Conservation (phyloP, 192 early-diverging fungal species). For the Entomortierella lignicola region DNA sequence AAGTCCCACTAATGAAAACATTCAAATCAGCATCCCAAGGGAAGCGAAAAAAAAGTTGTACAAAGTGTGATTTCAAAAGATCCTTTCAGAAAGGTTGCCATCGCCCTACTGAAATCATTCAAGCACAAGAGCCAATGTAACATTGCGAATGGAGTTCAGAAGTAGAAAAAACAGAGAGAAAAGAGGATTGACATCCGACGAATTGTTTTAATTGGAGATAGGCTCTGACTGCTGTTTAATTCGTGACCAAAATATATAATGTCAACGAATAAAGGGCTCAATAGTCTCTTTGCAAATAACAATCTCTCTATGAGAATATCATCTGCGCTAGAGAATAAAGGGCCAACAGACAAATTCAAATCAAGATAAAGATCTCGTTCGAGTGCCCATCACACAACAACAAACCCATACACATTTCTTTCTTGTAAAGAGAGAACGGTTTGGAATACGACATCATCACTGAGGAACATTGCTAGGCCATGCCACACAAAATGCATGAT, state of each 20-base stretch:
- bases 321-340: neutral
- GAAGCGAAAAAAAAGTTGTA: neutral
- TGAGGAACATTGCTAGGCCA: neutral
- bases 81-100: neutral
- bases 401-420: conserved; percentile 55
- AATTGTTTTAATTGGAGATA: conserved; percentile 62
- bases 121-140: neutral
- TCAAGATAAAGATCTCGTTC: neutral
- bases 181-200: conserved; percentile 56
- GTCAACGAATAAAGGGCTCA: conserved; percentile 17
- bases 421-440: conserved; percentile 36
- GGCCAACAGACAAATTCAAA: conserved; percentile 18
- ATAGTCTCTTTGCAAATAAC: neutral
- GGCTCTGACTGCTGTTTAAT: conserved; percentile 20
- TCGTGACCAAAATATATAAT: neutral
- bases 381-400: conserved; percentile 54
- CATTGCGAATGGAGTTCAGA: neutral
- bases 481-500: neutral
- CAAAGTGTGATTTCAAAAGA: neutral
- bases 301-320: neutral
- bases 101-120: neutral
- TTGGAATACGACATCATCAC: conserved; percentile 48
- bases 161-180: conserved; percentile 12
- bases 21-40: too few relatives aligned
- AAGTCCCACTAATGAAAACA: too few relatives aligned